Evolutionary conservation across 768 basidiomycete species (phyloP).

Genomic region (Phanerochaete sordida): DNA sequence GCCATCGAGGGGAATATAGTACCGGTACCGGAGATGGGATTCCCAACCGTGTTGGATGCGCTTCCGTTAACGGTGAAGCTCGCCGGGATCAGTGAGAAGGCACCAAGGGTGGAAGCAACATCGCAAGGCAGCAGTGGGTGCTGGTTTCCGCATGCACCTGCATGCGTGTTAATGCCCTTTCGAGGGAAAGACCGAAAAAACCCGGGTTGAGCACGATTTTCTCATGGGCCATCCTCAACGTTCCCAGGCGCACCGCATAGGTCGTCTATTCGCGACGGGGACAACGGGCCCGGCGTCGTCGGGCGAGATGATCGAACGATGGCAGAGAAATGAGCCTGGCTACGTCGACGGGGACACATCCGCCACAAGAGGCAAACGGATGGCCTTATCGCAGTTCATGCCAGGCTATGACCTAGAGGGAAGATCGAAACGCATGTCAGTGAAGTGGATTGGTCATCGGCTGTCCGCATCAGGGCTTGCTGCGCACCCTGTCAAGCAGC

Average conservation of each 20-base stretch:
- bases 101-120: not conserved
- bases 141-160: not conserved
- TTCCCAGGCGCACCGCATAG: not conserved
- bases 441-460: too few species aligned
- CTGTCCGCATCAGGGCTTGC: too few species aligned
- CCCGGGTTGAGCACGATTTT: not conserved
- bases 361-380: not conserved
- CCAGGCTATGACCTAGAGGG: too few species aligned
- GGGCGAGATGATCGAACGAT: too few species aligned
- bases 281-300: too few species aligned
- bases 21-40: conserved; percentile 8
- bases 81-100: not conserved
- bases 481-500: too few species aligned
- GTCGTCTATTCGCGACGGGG: not conserved
- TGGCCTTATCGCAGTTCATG: not conserved
- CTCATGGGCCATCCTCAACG: not conserved
- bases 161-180: conserved; percentile 1
- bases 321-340: too few species aligned
- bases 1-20: not conserved
- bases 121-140: not conserved
- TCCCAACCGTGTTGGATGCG: conserved; percentile 11
- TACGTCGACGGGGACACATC: too few species aligned
- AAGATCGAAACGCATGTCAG: too few species aligned
- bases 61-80: not conserved
- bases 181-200: not conserved